A percentile compares a stretch with the other conserved stretches of the same genome.
phyloP scores from a whole-genome alignment of 805 yeast species.

The Yamadazyma nakazawae region DNA sequence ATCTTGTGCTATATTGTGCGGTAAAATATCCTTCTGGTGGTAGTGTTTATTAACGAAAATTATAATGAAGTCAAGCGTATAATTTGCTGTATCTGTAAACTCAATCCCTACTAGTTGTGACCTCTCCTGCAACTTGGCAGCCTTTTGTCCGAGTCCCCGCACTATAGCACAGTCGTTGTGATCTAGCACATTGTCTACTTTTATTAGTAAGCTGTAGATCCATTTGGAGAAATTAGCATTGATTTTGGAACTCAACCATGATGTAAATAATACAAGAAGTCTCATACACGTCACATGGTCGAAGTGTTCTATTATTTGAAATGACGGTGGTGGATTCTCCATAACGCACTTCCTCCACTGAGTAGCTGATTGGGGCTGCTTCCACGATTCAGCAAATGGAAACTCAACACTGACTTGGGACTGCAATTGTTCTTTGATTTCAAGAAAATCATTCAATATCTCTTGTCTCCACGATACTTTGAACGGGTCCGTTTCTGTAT shows the following conservation, averaged over 20 bases:
- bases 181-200: constrained; percentile 35
- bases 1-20: too few species aligned
- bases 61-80: constrained; percentile 30
- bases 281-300: constrained; percentile 33
- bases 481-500: constrained; percentile 1
- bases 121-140: constrained; percentile 22
- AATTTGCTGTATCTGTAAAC: constrained; percentile 14
- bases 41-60: constrained; percentile 31
- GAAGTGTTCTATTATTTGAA: constrained; percentile 16
- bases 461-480: constrained; percentile 10
- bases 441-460: constrained; percentile 7
- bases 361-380: constrained; percentile 22
- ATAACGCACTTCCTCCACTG: constrained; percentile 32
- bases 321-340: constrained; percentile 27
- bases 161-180: constrained; percentile 30
- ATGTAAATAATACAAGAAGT: constrained; percentile 31
- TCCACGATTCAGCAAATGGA: constrained; percentile 1
- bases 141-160: constrained; percentile 38
- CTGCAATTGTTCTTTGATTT: background rate
- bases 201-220: constrained; percentile 33
- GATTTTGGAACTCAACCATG: constrained; percentile 34
- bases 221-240: constrained; percentile 28
- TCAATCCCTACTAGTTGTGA: background rate
- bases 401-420: background rate
- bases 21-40: constrained; percentile 30